Evolutionary conservation across 768 basidiomycete species (phyloP), one percentile per base, ranked within the genome.

Genomic region (Xerocomus spinulosus): DNA sequence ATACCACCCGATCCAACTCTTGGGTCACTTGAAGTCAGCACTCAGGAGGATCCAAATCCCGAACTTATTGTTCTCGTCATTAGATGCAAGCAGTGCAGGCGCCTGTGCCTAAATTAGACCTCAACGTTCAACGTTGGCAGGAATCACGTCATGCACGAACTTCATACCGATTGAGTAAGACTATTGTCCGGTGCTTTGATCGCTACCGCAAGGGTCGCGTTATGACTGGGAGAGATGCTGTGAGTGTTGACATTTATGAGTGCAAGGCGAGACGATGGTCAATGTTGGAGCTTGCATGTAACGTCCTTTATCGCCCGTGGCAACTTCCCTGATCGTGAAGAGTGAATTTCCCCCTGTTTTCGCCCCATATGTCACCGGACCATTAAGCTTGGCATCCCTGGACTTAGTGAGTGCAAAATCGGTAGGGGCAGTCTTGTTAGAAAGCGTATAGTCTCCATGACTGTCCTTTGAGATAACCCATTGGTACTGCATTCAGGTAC

Each of bases 211-310:
- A 54, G 32, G 8, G 17, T 35, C 20, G 54, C 3, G 17, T 17
- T 39, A 9, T 43, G 32, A 6, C 21, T 18, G 13, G 53, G 53
- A 36, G 53, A 42, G 34, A 54, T 54, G 26, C 52, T 54, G 13
- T 24, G 14, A 24, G 23, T 14, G 15, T 24, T 9, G 12, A 23
- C 20, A 14, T 8, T 21, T 21, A 38, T 38, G 14, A 34, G 28
- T 13, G 15, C 8, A n/a, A 9, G 28, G 36, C 9, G 4, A 13
- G 7, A 1, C 24, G 9, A 21, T 7, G 13, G 4, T 15, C 33
- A 35, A 29, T 13, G 13, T 13, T 25, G 3, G 1, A 13, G 15
- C 48, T 25, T 20, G 54, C 54, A 37, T 13, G 9, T 46, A 50
- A 17, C 40, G 38, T 15, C 54, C 54, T 25, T 34, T 35, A 2